Conservation (phyloP, 495 filamentous ascomycete species). For the Apodospora peruviana region DNA sequence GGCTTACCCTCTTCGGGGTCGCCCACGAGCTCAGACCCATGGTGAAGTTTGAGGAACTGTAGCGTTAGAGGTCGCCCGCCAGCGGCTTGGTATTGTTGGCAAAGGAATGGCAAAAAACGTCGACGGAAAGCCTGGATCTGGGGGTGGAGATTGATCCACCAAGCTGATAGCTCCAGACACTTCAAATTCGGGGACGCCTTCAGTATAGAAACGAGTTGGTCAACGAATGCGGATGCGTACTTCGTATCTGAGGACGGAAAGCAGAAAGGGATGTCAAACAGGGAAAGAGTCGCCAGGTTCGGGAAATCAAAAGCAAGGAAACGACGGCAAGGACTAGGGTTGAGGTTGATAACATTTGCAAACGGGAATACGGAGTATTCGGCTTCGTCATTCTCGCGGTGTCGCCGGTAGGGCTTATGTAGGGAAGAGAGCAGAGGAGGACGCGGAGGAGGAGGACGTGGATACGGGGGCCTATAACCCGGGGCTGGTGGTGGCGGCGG, state of each 20-base stretch:
- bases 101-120: neutral
- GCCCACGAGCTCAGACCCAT: neutral
- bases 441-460: neutral
- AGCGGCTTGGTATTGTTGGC: neutral
- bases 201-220: neutral
- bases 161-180: neutral
- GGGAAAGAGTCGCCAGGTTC: neutral
- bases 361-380: too few relatives aligned
- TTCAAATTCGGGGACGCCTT: neutral
- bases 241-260: neutral
- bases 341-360: neutral
- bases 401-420: neutral
- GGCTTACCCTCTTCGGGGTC: neutral
- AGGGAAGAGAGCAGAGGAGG: neutral
- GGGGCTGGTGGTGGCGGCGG: too few relatives aligned
- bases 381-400: too few relatives aligned
- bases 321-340: neutral
- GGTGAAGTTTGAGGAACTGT: neutral
- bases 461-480: too few relatives aligned
- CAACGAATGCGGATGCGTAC: too few relatives aligned
- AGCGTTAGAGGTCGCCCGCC: neutral
- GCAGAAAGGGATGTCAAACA: neutral
- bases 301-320: neutral
- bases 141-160: neutral
- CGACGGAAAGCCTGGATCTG: neutral